Evolutionary conservation across 345 rosid genomes (phyloP).

Genomic region (Gossypium bickii): DNA sequence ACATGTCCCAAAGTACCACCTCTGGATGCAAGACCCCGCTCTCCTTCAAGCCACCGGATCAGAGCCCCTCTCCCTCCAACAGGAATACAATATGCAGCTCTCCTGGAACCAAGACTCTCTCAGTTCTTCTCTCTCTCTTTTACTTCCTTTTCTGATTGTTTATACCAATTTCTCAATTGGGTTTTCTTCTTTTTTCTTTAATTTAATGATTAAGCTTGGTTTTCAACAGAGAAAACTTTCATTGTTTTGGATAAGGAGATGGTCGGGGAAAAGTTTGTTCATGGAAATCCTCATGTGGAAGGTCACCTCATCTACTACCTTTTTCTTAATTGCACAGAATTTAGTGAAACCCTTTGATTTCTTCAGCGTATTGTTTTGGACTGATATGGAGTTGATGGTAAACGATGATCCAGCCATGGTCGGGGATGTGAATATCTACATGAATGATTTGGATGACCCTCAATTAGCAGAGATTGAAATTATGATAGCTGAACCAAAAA

Average conservation of each 20-base stretch:
- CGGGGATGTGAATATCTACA: conserved; percentile 89
- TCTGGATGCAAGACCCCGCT: conserved; percentile 84
- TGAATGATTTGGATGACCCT: conserved; percentile 86
- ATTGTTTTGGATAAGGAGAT: conserved; percentile 75
- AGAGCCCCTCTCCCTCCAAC: conserved; percentile 75
- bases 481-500: conserved; percentile 83
- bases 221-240: conserved; percentile 75
- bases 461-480: conserved; percentile 81
- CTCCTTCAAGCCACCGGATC: conserved; percentile 88
- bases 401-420: conserved; percentile 58
- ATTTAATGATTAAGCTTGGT: conserved; percentile 9
- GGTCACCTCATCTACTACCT: conserved; percentile 35
- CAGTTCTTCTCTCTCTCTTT: conserved; percentile 35
- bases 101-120: conserved; percentile 90
- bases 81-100: conserved; percentile 77
- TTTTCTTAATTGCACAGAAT: not conserved
- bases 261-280: conserved; percentile 46
- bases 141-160: not conserved
- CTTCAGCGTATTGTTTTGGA: no score
- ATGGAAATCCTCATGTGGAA: conserved; percentile 65
- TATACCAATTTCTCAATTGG: not conserved
- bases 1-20: conserved; percentile 78
- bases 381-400: not conserved
- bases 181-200: conserved; percentile 4
- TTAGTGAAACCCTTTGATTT: not conserved